Evolutionary conservation across 2,329 filamentous ascomycete genomes (phyloP).

Genomic region (Xylaria sp.): DNA sequence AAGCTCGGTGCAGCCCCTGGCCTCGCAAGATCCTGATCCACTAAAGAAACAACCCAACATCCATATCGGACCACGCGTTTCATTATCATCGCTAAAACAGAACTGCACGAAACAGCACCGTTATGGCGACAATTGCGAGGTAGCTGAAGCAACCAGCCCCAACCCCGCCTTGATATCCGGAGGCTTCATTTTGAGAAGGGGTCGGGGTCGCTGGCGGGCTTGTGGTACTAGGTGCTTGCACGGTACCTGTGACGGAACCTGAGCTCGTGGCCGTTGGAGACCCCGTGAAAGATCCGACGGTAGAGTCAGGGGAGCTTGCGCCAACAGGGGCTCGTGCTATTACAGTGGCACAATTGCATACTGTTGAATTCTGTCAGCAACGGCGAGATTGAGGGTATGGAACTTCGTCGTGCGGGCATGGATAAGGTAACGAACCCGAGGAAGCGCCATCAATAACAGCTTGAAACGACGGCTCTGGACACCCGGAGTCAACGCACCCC

Average conservation of each 20-base stretch:
- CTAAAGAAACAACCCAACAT: too few relatives aligned
- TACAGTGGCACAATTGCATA: constrained; percentile 4
- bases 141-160: not conserved
- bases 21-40: too few relatives aligned
- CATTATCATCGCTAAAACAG: not conserved
- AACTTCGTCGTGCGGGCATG: not conserved
- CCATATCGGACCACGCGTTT: too few relatives aligned
- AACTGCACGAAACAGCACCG: not conserved
- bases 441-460: constrained; percentile 38
- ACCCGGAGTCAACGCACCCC: constrained; percentile 35
- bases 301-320: constrained; percentile 5
- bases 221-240: not conserved
- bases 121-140: not conserved
- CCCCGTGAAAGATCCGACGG: not conserved
- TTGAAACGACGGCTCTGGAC: constrained; percentile 31
- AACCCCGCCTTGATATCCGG: not conserved
- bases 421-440: constrained; percentile 24
- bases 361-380: too few relatives aligned
- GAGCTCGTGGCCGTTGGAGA: not conserved
- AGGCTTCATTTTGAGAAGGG: not conserved
- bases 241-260: not conserved
- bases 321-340: not conserved
- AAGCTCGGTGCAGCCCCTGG: too few relatives aligned
- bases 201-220: not conserved
- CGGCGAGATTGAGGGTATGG: too few relatives aligned